Evolutionary conservation across 2,329 filamentous ascomycete species (phyloP), one percentile per base, ranked within the genome.

Genomic region (Alternaria brassicicola): DNA sequence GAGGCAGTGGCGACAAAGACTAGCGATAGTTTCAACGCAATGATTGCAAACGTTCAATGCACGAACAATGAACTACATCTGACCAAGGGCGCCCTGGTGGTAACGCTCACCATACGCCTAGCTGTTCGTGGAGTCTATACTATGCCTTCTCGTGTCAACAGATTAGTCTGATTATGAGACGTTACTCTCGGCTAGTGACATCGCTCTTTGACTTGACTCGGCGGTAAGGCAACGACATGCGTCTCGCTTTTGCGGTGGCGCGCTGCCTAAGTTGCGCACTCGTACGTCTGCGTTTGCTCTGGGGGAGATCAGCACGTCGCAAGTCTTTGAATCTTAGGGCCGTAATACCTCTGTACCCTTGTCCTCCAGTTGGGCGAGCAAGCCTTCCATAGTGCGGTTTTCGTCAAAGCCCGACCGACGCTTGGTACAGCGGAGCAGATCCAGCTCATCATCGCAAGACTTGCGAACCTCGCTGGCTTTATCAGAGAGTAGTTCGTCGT

Each of bases 331-430:
- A 12, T n/a, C 1, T 3, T 13, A 15, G 15, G 30, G n/a, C 21
- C 15, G 17, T 0, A 23, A 12, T 21, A 70, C 68, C 30, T 65
- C 59, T 26, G 47, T 46, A 15, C 43, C 50, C 13, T 59, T 59
- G 15, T 63, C 60, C 17, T 63, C 58, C 7, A 72, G 28, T n/a
- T 67, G 60, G 6, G 57, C 59, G 2, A 73, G 41, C 9, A 67
- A 36, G 9, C 60, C 64, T 33, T 70, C 65, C 9, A 63, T 51
- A 4, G 59, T 63, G 13, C 73, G 65, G 8, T 59, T 64, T 23
- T 73, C 72, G 39, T 75, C 73, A 47, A 75, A 75, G 10, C 66
- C 73, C 8, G 68, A 64, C 15, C 73, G 66, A 23, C 67, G 67
- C 26, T 66, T 64, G 3, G 45, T 33, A 31, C 23, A 39, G 30